Percentiles rank a stretch among this genome's conserved stretches.
Evolutionary conservation across 768 basidiomycete genomes (phyloP).

Genomic region (Agaricus subrufescens): DNA sequence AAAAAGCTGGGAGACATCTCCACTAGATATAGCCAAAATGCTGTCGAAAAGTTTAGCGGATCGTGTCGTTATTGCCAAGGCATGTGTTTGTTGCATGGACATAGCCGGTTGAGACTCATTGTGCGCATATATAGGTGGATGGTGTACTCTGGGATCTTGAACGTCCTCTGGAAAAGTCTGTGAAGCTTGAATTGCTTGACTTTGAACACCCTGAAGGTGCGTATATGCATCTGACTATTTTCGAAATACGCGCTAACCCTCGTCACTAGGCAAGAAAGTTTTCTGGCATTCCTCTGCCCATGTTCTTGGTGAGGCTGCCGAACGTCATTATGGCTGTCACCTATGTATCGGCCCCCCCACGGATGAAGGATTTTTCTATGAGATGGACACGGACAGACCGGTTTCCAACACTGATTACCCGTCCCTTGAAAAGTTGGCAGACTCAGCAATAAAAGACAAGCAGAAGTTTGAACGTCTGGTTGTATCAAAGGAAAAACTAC

Average conservation of each 20-base stretch:
- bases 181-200: slow-evolving; percentile 80
- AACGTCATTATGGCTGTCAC: slow-evolving; percentile 95
- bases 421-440: slow-evolving; percentile 82
- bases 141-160: slow-evolving; percentile 92
- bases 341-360: slow-evolving; percentile 96
- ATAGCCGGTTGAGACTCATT: not conserved
- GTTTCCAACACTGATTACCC: slow-evolving; percentile 84
- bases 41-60: slow-evolving; percentile 87
- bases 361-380: slow-evolving; percentile 99
- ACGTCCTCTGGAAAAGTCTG: slow-evolving; percentile 84
- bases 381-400: slow-evolving; percentile 91
- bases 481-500: slow-evolving; percentile 88
- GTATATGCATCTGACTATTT: not conserved
- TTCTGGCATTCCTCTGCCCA: slow-evolving; percentile 99
- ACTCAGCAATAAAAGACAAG: slow-evolving; percentile 89
- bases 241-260: not conserved
- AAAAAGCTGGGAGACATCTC: slow-evolving; percentile 92
- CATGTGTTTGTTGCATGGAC: slow-evolving; percentile 21
- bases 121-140: slow-evolving; percentile 53
- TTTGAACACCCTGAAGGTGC: slow-evolving; percentile 89
- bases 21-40: slow-evolving; percentile 85
- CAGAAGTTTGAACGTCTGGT: slow-evolving; percentile 95
- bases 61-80: slow-evolving; percentile 90
- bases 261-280: slow-evolving; percentile 76
- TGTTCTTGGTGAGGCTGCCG: slow-evolving; percentile 93